A percentile compares a stretch with the other conserved stretches of the same genome.
Evolutionary conservation across 768 basidiomycete species (phyloP).

Genomic region (Mrakia hoshinonis): DNA sequence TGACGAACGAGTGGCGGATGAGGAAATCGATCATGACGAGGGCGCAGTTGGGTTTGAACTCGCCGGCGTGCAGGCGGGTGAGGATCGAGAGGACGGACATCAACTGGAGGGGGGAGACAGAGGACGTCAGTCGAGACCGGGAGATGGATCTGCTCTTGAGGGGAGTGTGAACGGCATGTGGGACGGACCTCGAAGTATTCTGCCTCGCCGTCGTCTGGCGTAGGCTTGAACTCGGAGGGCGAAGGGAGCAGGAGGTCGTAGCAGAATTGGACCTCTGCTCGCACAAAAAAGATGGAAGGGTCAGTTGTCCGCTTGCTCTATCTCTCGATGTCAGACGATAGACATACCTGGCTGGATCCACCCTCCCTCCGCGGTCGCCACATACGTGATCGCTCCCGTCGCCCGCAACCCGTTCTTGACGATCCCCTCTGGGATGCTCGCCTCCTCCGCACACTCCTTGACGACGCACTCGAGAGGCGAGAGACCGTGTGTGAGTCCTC

Average conservation of each 20-base stretch:
- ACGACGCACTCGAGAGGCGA: constrained; percentile 15
- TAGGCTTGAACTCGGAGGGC: constrained; percentile 50
- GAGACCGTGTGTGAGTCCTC: constrained; percentile 28
- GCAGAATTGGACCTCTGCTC: constrained; percentile 47
- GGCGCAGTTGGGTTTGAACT: constrained; percentile 92
- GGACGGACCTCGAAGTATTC: constrained; percentile 73
- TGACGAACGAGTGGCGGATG: constrained; percentile 73
- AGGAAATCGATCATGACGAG: constrained; percentile 80
- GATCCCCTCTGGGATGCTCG: constrained; percentile 25
- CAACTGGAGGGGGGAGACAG: constrained; percentile 46
- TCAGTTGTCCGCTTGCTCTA: background rate
- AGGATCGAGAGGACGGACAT: constrained; percentile 57
- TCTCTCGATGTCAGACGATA: background rate
- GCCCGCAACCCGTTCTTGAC: constrained; percentile 12
- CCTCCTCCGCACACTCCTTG: constrained; percentile 29
- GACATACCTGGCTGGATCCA: constrained; percentile 29
- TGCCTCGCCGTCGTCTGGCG: constrained; percentile 83
- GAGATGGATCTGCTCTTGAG: background rate
- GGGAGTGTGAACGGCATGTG: background rate
- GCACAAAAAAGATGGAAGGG: background rate
- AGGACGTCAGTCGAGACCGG: background rate
- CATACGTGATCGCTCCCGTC: constrained; percentile 17
- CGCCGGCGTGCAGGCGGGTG: constrained; percentile 54
- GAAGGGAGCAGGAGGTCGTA: constrained; percentile 71
- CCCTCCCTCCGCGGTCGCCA: constrained; percentile 12